Percentiles rank a stretch among this genome's conserved stretches.
Evolutionary conservation across 352 stramenopile genomes (phyloP).

Genomic region (Globisporangium heterothallicum): DNA sequence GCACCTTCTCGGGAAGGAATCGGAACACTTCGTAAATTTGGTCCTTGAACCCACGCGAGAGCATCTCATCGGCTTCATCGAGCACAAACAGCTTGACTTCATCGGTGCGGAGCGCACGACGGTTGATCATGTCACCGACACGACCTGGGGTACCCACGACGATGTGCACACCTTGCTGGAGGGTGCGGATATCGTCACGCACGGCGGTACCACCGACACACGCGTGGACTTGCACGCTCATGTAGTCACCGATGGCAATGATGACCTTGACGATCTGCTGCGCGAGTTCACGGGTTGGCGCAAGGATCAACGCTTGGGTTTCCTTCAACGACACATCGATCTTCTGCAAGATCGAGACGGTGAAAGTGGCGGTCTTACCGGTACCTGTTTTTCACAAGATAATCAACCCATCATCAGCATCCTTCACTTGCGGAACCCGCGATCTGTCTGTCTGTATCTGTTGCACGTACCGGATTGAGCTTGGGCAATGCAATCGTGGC

Average conservation of each 20-base stretch:
- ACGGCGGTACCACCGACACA: slow-evolving; percentile 98
- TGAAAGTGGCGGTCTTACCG: slow-evolving; percentile 99
- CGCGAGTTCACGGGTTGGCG: slow-evolving; percentile 98
- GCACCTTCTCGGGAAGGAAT: slow-evolving; percentile 96
- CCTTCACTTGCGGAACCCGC: background rate
- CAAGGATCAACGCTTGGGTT: slow-evolving; percentile 98
- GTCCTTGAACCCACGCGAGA: slow-evolving; percentile 99
- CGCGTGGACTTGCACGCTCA: slow-evolving; percentile 96
- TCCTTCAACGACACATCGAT: slow-evolving; percentile 94
- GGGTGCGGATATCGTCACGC: slow-evolving; percentile 97
- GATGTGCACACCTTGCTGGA: slow-evolving; percentile 97
- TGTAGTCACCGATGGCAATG: slow-evolving; percentile 92
- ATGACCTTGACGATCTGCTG: slow-evolving; percentile 99
- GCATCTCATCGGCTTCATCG: slow-evolving; percentile 99
- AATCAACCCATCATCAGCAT: background rate
- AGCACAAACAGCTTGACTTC: slow-evolving; percentile 97
- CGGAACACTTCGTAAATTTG: slow-evolving; percentile 99
- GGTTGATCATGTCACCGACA: slow-evolving; percentile 99
- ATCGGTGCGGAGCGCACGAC: slow-evolving; percentile 92
- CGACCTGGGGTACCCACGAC: slow-evolving; percentile 98
- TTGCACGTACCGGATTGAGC: slow-evolving; percentile 95
- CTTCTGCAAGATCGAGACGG: slow-evolving; percentile 97
- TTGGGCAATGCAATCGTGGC: slow-evolving; percentile 98
- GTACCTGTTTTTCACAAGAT: slow-evolving; percentile 51
- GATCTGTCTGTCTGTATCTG: background rate